Conservation (phyloP, 768 basidiomycete species). For the Mycena metata region DNA sequence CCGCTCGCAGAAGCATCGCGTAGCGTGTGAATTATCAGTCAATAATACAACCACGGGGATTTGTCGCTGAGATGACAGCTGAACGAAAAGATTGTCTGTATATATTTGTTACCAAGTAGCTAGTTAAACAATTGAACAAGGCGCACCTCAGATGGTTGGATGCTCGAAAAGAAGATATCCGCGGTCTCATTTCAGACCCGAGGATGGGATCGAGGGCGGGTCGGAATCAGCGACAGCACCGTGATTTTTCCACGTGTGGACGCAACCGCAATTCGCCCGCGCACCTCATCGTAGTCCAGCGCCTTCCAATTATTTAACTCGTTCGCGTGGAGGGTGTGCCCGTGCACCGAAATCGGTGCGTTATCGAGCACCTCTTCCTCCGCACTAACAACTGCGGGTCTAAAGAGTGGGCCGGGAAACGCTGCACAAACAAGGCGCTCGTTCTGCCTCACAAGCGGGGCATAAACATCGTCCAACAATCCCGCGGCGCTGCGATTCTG, state of each 20-base stretch:
- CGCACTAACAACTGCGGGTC: too few relatives aligned
- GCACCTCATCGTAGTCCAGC: conserved; percentile 32
- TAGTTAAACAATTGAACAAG: too few relatives aligned
- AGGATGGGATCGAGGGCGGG: too few relatives aligned
- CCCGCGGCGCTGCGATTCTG: conserved; percentile 58
- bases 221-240: conserved; percentile 2
- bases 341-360: not conserved
- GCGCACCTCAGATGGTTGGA: too few relatives aligned
- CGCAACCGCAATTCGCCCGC: conserved; percentile 14
- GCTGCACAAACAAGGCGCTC: conserved; percentile 63
- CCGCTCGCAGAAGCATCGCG: too few relatives aligned
- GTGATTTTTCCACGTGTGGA: conserved; percentile 23
- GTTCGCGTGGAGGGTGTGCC: conserved; percentile 15
- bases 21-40: too few relatives aligned
- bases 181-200: too few relatives aligned
- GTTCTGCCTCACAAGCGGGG: conserved; percentile 35
- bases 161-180: too few relatives aligned
- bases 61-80: too few relatives aligned
- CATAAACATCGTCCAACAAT: conserved; percentile 45
- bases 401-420: conserved; percentile 62
- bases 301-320: conserved; percentile 30
- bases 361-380: not conserved
- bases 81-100: too few relatives aligned
- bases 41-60: too few relatives aligned
- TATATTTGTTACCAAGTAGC: too few relatives aligned